Evolutionary conservation across 192 early-diverging fungal genomes (phyloP), one percentile per base, ranked within the genome.

Genomic region (Mortierella claussenii): DNA sequence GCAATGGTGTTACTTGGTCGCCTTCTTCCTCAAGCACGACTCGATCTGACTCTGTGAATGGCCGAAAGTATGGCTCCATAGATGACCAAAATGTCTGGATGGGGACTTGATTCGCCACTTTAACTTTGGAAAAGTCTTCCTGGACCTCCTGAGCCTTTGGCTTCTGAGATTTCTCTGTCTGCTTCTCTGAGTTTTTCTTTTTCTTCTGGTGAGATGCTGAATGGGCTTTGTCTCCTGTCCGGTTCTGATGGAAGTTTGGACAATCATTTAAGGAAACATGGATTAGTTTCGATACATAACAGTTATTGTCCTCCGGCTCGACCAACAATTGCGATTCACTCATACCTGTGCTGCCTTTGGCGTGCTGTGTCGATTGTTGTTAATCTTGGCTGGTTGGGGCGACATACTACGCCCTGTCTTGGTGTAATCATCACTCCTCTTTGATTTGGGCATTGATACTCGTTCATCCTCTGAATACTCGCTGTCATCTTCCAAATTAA

Each of bases 61-160:
- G 81, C 20, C 94, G 80, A 63, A 94, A 95, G 61, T 91, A 97
- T 61, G 95, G 93, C 21, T 97, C 97, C 45, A 91, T 79, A 8
- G 90, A 91, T 8, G 83, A 59, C 91, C 90, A 96, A 65, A 94
- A 98, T 6, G 87, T 86, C 17, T 87, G 85, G 47, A 95, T 91
- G n/a, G 93, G 91, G 21, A 96, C 90, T 86, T 97, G 79, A 84
- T 87, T 76, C 4, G 73, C 73, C 28, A 89, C 82, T 56, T 89
- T 88, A 51, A 87, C 87, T 20, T 85, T 84, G 30, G 88, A 88
- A 79, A 88, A 89, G 51, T 89, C 88, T 20, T 89, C 87, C 55
- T 87, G 73, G 17, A 76, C 73, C 15, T 76, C 73, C 24, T 76
- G 64, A 4, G 57, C 21, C 30, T 76, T 76, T n/a, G 73, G 73